Evolutionary conservation across 352 stramenopile genomes (phyloP).

Genomic region (Pythium vanterpoolii): DNA sequence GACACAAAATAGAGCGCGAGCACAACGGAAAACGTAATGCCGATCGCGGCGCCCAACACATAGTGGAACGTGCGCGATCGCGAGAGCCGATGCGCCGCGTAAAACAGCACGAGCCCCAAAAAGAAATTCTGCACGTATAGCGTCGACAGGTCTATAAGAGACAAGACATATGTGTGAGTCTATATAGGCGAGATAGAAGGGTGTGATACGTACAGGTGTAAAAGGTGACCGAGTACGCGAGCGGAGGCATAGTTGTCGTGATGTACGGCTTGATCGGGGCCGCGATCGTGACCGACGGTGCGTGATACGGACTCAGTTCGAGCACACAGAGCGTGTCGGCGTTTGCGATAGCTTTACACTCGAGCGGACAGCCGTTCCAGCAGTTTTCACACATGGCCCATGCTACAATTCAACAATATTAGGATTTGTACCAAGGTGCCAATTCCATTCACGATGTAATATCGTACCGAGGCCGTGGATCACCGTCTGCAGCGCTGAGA

Average conservation of each 20-base stretch:
- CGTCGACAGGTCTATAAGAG: slow-evolving; percentile 50
- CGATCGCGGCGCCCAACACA: slow-evolving; percentile 53
- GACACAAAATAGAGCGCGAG: slow-evolving; percentile 79
- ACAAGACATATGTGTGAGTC: too few relatives aligned
- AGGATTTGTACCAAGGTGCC: too few relatives aligned
- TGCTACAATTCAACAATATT: slow-evolving; percentile 33
- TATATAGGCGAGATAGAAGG: too few relatives aligned
- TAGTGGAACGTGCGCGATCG: slow-evolving; percentile 82
- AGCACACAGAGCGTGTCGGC: slow-evolving; percentile 42
- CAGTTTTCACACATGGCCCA: slow-evolving; percentile 71
- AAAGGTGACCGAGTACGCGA: slow-evolving; percentile 56
- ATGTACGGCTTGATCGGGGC: slow-evolving; percentile 58
- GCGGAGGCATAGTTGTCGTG: slow-evolving; percentile 34
- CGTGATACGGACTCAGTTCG: slow-evolving; percentile 70
- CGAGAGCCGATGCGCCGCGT: slow-evolving; percentile 58
- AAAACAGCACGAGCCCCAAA: slow-evolving; percentile 64
- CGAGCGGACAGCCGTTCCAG: slow-evolving; percentile 54
- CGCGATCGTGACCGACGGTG: slow-evolving; percentile 70
- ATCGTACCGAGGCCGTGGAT: slow-evolving; percentile 33
- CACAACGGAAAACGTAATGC: slow-evolving; percentile 74
- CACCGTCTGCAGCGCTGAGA: slow-evolving; percentile 38
- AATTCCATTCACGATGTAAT: too few relatives aligned
- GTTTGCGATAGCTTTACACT: slow-evolving; percentile 38
- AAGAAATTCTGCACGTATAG: slow-evolving; percentile 76
- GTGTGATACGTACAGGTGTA: slow-evolving; percentile 54